Evolutionary conservation across 805 yeast genomes (phyloP).

Genomic region (Schwanniomyces occidentalis): DNA sequence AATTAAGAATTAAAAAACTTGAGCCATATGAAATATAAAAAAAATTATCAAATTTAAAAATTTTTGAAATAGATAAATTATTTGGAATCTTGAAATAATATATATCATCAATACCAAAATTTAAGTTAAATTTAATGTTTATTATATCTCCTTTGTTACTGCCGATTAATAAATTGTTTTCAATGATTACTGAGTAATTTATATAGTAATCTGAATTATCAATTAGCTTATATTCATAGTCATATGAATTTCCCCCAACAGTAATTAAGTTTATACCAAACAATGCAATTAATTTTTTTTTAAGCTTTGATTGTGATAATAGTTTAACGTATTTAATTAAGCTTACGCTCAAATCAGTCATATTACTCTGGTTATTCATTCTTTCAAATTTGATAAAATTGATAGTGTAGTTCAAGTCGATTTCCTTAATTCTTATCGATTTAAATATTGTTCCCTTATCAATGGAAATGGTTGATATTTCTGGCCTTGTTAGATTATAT

Average conservation of each 20-base stretch:
- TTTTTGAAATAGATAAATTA: not conserved
- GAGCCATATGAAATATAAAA: not conserved
- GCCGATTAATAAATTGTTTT: slow-evolving; percentile 4
- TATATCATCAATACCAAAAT: not conserved
- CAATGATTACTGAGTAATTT: slow-evolving; percentile 1
- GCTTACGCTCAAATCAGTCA: not conserved
- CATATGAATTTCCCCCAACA: slow-evolving; percentile 1
- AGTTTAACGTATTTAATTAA: not conserved
- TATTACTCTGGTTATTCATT: not conserved
- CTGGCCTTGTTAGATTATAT: not conserved
- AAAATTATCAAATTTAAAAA: not conserved
- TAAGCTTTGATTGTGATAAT: not conserved
- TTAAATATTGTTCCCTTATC: not conserved
- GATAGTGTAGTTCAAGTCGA: not conserved
- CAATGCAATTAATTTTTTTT: slow-evolving; percentile 1
- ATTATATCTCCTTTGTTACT: slow-evolving; percentile 7
- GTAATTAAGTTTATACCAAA: slow-evolving; percentile 3
- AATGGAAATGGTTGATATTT: not conserved
- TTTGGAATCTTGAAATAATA: not conserved
- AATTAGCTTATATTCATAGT: not conserved
- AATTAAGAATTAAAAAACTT: slow-evolving; percentile 1
- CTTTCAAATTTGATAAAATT: slow-evolving; percentile 4
- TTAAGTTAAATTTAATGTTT: not conserved
- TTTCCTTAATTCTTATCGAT: slow-evolving; percentile 1
- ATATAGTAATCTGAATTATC: slow-evolving; percentile 1